Evolutionary conservation across 441 rosid species (phyloP).

Genomic region (Sinapis alba): DNA sequence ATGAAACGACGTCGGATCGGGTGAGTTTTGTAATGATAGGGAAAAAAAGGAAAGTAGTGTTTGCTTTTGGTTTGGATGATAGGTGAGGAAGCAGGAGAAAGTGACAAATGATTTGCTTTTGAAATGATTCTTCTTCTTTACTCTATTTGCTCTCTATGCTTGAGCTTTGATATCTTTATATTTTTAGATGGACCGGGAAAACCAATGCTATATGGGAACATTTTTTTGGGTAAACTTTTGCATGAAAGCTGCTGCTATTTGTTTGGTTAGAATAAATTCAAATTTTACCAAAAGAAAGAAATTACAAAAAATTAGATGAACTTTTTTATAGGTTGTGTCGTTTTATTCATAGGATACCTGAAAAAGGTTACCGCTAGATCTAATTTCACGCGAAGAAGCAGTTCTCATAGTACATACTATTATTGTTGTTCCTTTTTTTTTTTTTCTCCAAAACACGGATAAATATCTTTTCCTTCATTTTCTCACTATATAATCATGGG

Average conservation of each 20-base stretch:
- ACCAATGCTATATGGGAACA: background rate
- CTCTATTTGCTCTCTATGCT: conserved; percentile 7
- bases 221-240: background rate
- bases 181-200: conserved; percentile 3
- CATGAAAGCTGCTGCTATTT: background rate
- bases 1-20: conserved; percentile 7
- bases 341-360: conserved; percentile 31
- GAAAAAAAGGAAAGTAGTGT: conserved; percentile 26
- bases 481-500: background rate
- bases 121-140: conserved; percentile 29
- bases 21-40: conserved; percentile 12
- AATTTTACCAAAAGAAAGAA: background rate
- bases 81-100: conserved; percentile 30
- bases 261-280: background rate
- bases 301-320: background rate
- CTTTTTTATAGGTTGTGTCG: conserved; percentile 23
- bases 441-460: background rate
- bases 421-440: background rate
- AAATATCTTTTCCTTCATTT: background rate
- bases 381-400: conserved; percentile 20
- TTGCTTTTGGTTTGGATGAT: conserved; percentile 24
- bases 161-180: background rate
- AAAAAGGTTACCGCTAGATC: conserved; percentile 10
- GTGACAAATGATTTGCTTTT: conserved; percentile 37
- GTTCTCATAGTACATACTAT: background rate